Percentiles rank a stretch among this genome's conserved stretches.
phyloP scores from a whole-genome alignment of 352 stramenopile species.

The Pythium oligandrum region DNA sequence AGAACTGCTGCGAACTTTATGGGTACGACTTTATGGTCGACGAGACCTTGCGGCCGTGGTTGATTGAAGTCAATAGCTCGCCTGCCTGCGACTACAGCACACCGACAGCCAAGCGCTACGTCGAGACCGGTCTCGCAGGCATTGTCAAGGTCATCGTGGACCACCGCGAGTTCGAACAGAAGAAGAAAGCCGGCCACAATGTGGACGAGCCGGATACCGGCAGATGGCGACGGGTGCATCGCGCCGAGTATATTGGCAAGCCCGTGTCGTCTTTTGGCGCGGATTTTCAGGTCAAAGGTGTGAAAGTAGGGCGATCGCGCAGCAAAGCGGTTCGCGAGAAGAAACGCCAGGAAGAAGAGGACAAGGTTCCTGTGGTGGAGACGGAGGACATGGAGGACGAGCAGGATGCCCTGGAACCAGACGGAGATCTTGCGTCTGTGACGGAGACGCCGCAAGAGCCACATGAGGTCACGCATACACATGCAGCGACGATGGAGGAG shows the following conservation, averaged over 20 bases:
- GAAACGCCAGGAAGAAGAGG: background rate
- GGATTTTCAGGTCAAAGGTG: slow-evolving; percentile 65
- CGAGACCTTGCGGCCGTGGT: slow-evolving; percentile 74
- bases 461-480: background rate
- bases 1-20: slow-evolving; percentile 91
- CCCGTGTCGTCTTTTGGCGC: slow-evolving; percentile 55
- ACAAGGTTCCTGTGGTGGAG: background rate
- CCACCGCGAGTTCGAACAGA: slow-evolving; percentile 56
- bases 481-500: background rate
- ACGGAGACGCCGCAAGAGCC: background rate
- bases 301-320: slow-evolving; percentile 24
- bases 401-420: background rate
- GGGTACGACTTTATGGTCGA: slow-evolving; percentile 95
- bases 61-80: slow-evolving; percentile 93
- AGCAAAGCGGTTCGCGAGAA: background rate
- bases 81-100: slow-evolving; percentile 93
- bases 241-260: slow-evolving; percentile 57
- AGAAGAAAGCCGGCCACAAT: background rate
- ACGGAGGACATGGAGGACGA: slow-evolving; percentile 1
- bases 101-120: slow-evolving; percentile 83
- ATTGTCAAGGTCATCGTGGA: slow-evolving; percentile 90
- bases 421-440: background rate
- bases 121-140: slow-evolving; percentile 75
- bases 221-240: slow-evolving; percentile 61
- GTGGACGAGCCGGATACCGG: slow-evolving; percentile 46